Base-by-base conservation (phyloP, 2,329 filamentous ascomycete species). In the Alternaria angustiovoidea region DNA sequence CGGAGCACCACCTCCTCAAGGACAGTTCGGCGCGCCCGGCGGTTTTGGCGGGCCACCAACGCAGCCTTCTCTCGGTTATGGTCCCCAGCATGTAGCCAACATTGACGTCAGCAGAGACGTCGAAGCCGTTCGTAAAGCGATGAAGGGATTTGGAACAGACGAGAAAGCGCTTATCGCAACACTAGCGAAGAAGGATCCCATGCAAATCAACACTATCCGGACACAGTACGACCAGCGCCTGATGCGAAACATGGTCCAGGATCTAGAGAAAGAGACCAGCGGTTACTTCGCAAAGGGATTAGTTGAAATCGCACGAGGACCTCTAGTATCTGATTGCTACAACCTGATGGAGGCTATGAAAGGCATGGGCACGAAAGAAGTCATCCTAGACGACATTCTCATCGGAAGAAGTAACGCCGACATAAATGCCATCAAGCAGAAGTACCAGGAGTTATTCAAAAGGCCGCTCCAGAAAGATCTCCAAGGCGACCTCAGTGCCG, bases 91-190 rank as follows among this genome's bases (percentile, higher is more conserved):
- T 71, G 71, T 70, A 5, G 73, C 70, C 16, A 82, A 87, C 46
- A 82, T 85, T 18, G 89, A 96, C 65, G 89, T 88, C 48, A 84
- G 81, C 3, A 81, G 83, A 12, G 89, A 95, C 68, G 91, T 92
- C 0, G 87, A 93, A 58, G 86, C 84, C 4, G 82, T 96, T 22
- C 88, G 92, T 54, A 86, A 86, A 68, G 92, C 94, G 2, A 97
- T 97, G 93, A 97, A 96, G 79, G 93, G 93, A 0, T 92, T 97
- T 63, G 94, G 94, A 34, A 97, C 94, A 0, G 88, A 98, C 71
- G 94, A 97, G 77, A 90, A 88, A 71, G 79, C 86, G 0, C 81
- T 98, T 16, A 94, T 96, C 64, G 81, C 83, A 2, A 81, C 89
- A 3, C 82, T 98, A 8, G 81, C 90, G 3, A 86, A 84, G 67